Percentiles rank a stretch among this genome's conserved stretches.
These are phyloP conservation scores for Penicillium sclerotigenum DNA, from an alignment of 2,329 filamentous ascomycete species.

Conservation along the genomic window DNA sequence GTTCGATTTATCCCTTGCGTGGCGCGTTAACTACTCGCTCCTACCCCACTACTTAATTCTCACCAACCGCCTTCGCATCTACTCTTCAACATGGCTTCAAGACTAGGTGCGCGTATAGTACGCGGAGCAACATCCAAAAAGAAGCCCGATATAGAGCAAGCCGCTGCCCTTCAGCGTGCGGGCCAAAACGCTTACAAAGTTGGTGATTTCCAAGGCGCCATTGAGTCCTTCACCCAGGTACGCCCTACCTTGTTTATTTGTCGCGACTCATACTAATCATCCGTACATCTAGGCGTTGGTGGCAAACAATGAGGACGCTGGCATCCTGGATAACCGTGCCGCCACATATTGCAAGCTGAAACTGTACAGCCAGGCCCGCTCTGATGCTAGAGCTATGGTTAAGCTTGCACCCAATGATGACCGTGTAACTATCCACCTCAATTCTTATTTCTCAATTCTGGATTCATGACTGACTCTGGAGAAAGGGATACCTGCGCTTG, in stretches of 20 bases:
- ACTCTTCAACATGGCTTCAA: constrained; percentile 4
- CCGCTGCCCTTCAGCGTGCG: constrained; percentile 32
- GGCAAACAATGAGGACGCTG: constrained; percentile 33
- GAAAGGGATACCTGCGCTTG: constrained; percentile 3
- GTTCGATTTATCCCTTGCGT: background rate
- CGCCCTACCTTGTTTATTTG: background rate
- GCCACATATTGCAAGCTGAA: constrained; percentile 55
- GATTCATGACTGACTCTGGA: background rate
- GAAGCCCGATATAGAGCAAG: constrained; percentile 7
- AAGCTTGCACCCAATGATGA: constrained; percentile 49
- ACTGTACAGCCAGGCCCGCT: constrained; percentile 50
- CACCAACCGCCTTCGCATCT: background rate
- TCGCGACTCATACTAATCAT: constrained; percentile 11
- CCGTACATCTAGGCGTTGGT: constrained; percentile 35
- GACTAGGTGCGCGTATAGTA: background rate
- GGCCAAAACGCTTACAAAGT: constrained; percentile 45
- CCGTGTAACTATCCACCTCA: constrained; percentile 37
- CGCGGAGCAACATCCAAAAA: background rate
- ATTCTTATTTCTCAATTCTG: background rate
- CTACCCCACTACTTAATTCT: background rate
- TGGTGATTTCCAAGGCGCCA: constrained; percentile 44
- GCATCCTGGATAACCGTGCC: constrained; percentile 54
- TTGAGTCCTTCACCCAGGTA: constrained; percentile 44
- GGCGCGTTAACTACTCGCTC: background rate
- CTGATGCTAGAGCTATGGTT: constrained; percentile 58